Percentiles rank a stretch among this genome's conserved stretches.
These are phyloP conservation scores for Ambrosiella cleistominuta DNA, from an alignment of 2,329 filamentous ascomycete species.

Conservation along the genomic window DNA sequence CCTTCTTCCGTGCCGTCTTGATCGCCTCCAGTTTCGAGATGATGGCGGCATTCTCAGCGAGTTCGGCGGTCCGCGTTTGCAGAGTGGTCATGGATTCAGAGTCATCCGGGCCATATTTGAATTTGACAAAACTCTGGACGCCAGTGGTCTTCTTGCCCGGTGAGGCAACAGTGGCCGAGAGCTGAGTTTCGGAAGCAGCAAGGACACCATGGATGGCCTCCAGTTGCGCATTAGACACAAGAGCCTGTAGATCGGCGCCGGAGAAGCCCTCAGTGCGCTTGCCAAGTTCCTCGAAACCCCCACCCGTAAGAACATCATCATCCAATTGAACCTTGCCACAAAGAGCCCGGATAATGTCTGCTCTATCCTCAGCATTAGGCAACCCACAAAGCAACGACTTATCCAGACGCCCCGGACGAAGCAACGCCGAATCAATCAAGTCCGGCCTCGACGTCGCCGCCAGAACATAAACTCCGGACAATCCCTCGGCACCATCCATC, in stretches of 20 bases:
- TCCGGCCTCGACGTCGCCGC: slow-evolving; percentile 89
- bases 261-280: slow-evolving; percentile 73
- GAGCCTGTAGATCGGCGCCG: slow-evolving; percentile 82
- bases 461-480: slow-evolving; percentile 88
- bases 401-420: slow-evolving; percentile 81
- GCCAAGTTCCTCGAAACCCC: slow-evolving; percentile 55
- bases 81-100: slow-evolving; percentile 24
- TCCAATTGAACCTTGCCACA: slow-evolving; percentile 62
- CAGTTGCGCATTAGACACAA: slow-evolving; percentile 90
- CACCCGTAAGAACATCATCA: slow-evolving; percentile 40
- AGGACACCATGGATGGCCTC: slow-evolving; percentile 93
- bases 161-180: slow-evolving; percentile 20
- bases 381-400: slow-evolving; percentile 88
- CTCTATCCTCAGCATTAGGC: slow-evolving; percentile 58
- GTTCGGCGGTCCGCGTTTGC: slow-evolving; percentile 32
- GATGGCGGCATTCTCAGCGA: slow-evolving; percentile 66
- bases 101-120: slow-evolving; percentile 55
- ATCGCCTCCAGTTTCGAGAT: slow-evolving; percentile 67
- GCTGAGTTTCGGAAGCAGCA: slow-evolving; percentile 32
- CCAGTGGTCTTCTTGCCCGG: slow-evolving; percentile 17
- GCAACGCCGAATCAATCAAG: slow-evolving; percentile 80
- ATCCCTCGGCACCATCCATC: slow-evolving; percentile 94
- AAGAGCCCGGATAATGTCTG: slow-evolving; percentile 79
- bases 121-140: slow-evolving; percentile 53
- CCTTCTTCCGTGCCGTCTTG: slow-evolving; percentile 44